phyloP scores from a whole-genome alignment of 345 rosid genomes.

The Gossypium anomalum region DNA sequence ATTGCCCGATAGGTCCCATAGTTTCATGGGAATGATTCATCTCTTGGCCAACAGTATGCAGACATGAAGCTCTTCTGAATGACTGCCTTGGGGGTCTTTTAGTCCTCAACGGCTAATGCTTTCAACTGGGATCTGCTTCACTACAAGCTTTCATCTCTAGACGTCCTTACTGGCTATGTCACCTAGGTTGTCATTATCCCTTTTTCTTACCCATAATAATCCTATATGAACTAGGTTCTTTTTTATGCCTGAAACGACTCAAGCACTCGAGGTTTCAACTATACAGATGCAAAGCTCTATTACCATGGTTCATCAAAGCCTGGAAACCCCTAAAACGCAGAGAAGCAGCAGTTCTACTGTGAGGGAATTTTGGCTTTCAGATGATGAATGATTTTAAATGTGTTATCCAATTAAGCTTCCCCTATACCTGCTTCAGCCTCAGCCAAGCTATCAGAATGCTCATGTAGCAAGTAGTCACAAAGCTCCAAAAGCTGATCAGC shows the following conservation, averaged over 20 bases:
- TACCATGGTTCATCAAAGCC: not conserved
- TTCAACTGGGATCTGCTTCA: not conserved
- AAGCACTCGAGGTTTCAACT: not conserved
- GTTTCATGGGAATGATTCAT: not conserved
- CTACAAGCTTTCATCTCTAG: not conserved
- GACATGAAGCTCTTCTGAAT: not conserved
- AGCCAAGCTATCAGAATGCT: conserved; percentile 32
- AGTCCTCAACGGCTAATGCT: not conserved
- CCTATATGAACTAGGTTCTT: not conserved
- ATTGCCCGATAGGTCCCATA: not conserved
- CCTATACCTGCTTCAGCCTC: conserved; percentile 75
- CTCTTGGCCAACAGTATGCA: not conserved
- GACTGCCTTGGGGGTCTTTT: not conserved
- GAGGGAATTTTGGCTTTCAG: conserved; percentile 1
- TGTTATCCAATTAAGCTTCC: conserved; percentile 16
- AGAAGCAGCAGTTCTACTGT: not conserved
- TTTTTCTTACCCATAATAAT: not conserved
- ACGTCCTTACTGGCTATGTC: not conserved
- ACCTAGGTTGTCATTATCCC: not conserved
- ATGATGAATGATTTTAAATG: not conserved
- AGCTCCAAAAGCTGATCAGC: conserved; percentile 95
- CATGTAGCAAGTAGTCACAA: conserved; percentile 70
- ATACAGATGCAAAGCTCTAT: not conserved
- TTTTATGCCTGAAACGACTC: not conserved
- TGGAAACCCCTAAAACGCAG: not conserved